These are phyloP conservation scores for Chalaropsis thielavioides DNA, from an alignment of 2,329 filamentous ascomycete species.

Conservation along the genomic window DNA sequence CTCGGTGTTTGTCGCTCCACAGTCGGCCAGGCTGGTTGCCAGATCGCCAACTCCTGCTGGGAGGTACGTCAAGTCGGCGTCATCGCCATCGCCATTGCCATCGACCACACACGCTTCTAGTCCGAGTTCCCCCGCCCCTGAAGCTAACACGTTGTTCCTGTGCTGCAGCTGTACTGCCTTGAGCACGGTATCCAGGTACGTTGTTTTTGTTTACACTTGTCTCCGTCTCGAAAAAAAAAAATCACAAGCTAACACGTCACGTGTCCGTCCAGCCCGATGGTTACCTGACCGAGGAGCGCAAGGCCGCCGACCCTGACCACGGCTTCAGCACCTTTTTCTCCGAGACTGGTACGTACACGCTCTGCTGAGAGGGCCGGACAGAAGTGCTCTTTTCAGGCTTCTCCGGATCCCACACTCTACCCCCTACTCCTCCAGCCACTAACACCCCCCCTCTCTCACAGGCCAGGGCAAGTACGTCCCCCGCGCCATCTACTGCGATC, in stretches of 20 bases:
- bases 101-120: not conserved
- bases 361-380: no score
- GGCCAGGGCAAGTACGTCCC: slow-evolving; percentile 92
- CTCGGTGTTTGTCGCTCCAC: slow-evolving; percentile 25
- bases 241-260: not conserved
- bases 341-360: slow-evolving; percentile 59
- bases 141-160: slow-evolving; percentile 1
- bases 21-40: slow-evolving; percentile 99
- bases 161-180: slow-evolving; percentile 84
- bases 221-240: no score
- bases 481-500: slow-evolving; percentile 97
- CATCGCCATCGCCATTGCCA: no score
- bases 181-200: slow-evolving; percentile 98
- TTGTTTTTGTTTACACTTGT: slow-evolving; percentile 18
- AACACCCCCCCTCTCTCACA: no score
- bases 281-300: slow-evolving; percentile 96
- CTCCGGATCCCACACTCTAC: no score
- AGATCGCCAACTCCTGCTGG: slow-evolving; percentile 99
- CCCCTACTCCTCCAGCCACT: no score
- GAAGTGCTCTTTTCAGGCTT: not conserved
- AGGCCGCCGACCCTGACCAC: slow-evolving; percentile 80
- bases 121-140: not conserved
- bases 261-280: slow-evolving; percentile 65
- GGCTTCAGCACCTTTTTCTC: slow-evolving; percentile 99
- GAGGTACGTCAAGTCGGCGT: slow-evolving; percentile 57